Evolutionary conservation across 2,329 filamentous ascomycete species (phyloP), one percentile per base, ranked within the genome.

Genomic region (Proliferodiscus dingleyae): DNA sequence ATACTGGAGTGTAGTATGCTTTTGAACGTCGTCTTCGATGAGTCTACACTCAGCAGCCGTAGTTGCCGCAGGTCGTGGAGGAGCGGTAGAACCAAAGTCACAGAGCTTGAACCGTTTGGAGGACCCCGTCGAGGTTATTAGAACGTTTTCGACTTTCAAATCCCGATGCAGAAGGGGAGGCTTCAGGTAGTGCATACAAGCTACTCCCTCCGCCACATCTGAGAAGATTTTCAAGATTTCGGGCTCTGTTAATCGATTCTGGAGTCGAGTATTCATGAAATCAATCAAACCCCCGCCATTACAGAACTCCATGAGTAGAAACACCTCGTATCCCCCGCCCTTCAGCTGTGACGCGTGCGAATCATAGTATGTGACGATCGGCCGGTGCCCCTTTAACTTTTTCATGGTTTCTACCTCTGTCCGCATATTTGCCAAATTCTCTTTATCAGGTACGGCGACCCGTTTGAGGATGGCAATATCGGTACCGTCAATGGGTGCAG

Each of bases 391-490:
- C 74, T 95, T 95, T 60, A 98, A 77, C 69, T 93, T 90, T 81
- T 98, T 98, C 93, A 98, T 98, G 11, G 93, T 98, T 72, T 98
- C 93, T 58, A 98, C 93, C 74, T 98, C 93, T 56, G 84, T 97
- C 67, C 93, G 83, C 93, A 98, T 97, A 67, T 87, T 90, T 52
- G 88, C 87, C 69, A 98, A 74, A 47, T 91, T 81, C 54, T 95
- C 87, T 75, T 95, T 96, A 69, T 98, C 93, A 24, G 93, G 89
- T 42, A 97, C 93, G 28, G 93, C 93, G 47, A 98, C 93, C 63
- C 93, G 78, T 75, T 98, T 65, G 47, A 65, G 47, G 6, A 65
- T 53, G 4, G 63, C 63, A 44, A 64, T 64, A 43, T 65, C 62
- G n/a, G 63, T 64, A 28, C 63, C 63, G 47, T 64, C 61, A 50